A percentile compares a stretch with the other conserved stretches of the same genome.
These are phyloP conservation scores for Daldinia childiae DNA, from an alignment of 495 filamentous ascomycete species.

Conservation along the genomic window DNA sequence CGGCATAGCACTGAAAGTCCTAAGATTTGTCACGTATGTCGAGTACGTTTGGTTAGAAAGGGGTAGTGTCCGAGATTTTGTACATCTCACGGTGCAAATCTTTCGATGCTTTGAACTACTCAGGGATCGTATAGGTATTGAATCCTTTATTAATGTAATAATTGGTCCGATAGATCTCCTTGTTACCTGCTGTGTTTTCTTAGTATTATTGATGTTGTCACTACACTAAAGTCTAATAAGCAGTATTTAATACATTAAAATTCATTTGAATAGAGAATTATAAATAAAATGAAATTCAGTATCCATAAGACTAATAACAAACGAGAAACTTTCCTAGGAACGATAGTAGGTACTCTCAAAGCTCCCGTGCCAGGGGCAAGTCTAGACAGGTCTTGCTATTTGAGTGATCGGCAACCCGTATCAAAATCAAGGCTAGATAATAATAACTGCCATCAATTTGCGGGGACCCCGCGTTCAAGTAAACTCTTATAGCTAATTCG, in stretches of 20 bases:
- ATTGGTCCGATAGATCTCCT: neutral
- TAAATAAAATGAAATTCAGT: too few relatives aligned
- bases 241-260: neutral
- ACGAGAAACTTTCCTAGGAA: too few relatives aligned
- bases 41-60: neutral
- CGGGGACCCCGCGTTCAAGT: constrained; percentile 32
- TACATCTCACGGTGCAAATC: neutral
- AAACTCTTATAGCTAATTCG: constrained; percentile 32
- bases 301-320: too few relatives aligned
- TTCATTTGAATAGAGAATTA: neutral
- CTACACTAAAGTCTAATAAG: too few relatives aligned
- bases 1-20: neutral
- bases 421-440: constrained; percentile 2
- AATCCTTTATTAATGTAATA: neutral
- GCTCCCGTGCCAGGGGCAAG: neutral
- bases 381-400: neutral
- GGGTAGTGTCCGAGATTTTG: neutral
- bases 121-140: neutral
- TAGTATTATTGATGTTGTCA: neutral
- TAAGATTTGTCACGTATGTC: neutral
- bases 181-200: neutral
- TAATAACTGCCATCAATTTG: constrained; percentile 37
- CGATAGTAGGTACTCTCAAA: neutral
- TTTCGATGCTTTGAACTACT: neutral
- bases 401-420: neutral